Percentiles rank a stretch among this genome's conserved stretches.
Conservation (phyloP, 495 filamentous ascomycete genomes). For the Cercophora samala region DNA sequence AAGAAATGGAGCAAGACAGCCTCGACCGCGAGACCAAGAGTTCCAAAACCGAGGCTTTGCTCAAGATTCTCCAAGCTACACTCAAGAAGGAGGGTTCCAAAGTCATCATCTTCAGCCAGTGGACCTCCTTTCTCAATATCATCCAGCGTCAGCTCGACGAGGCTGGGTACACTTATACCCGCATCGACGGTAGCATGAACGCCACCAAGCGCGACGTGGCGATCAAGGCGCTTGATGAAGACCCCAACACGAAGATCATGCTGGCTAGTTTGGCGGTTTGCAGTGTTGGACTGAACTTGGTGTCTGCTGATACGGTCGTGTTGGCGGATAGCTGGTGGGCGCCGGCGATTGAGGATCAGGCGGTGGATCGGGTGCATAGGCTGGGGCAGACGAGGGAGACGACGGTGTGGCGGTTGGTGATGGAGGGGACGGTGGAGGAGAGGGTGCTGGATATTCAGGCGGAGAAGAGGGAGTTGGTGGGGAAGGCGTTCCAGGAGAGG, state of each 20-base stretch:
- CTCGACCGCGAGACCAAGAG: constrained; percentile 65
- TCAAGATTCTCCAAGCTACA: constrained; percentile 73
- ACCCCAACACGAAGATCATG: constrained; percentile 70
- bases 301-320: constrained; percentile 83
- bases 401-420: constrained; percentile 76
- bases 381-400: constrained; percentile 78
- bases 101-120: constrained; percentile 88
- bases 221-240: constrained; percentile 60
- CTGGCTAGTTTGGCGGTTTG: constrained; percentile 80
- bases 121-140: constrained; percentile 84
- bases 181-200: constrained; percentile 82
- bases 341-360: constrained; percentile 90
- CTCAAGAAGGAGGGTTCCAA: constrained; percentile 68
- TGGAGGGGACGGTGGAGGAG: constrained; percentile 85
- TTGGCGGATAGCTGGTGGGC: constrained; percentile 88
- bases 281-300: constrained; percentile 85
- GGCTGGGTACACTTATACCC: constrained; percentile 60
- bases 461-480: constrained; percentile 76
- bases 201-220: constrained; percentile 65
- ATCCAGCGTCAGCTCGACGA: constrained; percentile 67
- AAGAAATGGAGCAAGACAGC: constrained; percentile 38
- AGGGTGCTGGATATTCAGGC: constrained; percentile 76
- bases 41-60: constrained; percentile 79
- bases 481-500: constrained; percentile 69
- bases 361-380: constrained; percentile 84